A percentile compares a stretch with the other conserved stretches of the same genome.
Evolutionary conservation across 2,329 filamentous ascomycete species (phyloP).

Genomic region (Chaetomiaceae sp.): DNA sequence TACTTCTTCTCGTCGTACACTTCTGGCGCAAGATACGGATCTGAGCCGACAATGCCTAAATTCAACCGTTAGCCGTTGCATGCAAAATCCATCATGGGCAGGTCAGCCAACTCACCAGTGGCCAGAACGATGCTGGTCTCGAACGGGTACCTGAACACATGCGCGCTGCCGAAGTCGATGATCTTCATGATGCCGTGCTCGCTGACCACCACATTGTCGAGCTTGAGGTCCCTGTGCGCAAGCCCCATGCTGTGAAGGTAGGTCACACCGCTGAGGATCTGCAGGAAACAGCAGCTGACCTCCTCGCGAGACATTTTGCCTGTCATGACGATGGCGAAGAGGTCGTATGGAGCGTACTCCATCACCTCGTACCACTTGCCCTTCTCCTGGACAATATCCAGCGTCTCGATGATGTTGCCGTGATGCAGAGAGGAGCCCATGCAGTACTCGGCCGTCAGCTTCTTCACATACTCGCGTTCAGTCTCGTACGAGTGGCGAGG

Average conservation of each 20-base stretch:
- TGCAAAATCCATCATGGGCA: not conserved
- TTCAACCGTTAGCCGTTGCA: slow-evolving; percentile 2
- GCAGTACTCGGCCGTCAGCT: slow-evolving; percentile 96
- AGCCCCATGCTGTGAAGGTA: slow-evolving; percentile 94
- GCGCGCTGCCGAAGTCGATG: slow-evolving; percentile 96
- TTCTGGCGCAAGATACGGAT: slow-evolving; percentile 94
- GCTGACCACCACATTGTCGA: slow-evolving; percentile 97
- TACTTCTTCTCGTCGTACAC: slow-evolving; percentile 93
- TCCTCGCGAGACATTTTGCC: slow-evolving; percentile 94
- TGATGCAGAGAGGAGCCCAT: slow-evolving; percentile 95
- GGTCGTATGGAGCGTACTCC: slow-evolving; percentile 93
- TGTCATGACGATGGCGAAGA: slow-evolving; percentile 98
- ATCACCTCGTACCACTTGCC: slow-evolving; percentile 96
- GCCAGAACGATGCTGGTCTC: slow-evolving; percentile 80
- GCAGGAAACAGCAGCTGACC: slow-evolving; percentile 82
- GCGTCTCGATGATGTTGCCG: slow-evolving; percentile 95
- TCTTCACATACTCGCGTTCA: slow-evolving; percentile 94
- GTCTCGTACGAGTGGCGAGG: slow-evolving; percentile 88
- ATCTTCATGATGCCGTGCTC: slow-evolving; percentile 98
- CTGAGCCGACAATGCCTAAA: slow-evolving; percentile 65
- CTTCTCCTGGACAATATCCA: slow-evolving; percentile 94
- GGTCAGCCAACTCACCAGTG: slow-evolving; percentile 54
- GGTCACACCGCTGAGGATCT: slow-evolving; percentile 89
- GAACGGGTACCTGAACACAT: slow-evolving; percentile 95
- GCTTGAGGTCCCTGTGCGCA: slow-evolving; percentile 88